A percentile compares a stretch with the other conserved stretches of the same genome.
Evolutionary conservation across 257 asterid species (phyloP).

Genomic region (Rauvolfia tetraphylla): DNA sequence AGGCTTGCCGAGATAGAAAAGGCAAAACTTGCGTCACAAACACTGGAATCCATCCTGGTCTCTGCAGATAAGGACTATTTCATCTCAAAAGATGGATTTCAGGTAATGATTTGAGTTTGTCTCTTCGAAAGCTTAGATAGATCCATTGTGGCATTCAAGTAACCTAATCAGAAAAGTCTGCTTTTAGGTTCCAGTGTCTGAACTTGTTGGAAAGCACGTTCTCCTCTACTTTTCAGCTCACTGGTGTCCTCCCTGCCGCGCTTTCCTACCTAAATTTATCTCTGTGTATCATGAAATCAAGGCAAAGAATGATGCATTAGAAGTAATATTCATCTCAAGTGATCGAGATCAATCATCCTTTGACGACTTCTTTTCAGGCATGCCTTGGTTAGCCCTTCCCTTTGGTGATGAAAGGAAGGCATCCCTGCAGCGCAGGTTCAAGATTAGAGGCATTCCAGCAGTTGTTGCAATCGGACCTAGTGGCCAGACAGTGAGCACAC

Average conservation of each 20-base stretch:
- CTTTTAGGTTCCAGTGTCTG: conserved; percentile 27
- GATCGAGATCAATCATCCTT: conserved; percentile 30
- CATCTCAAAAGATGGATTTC: conserved; percentile 25
- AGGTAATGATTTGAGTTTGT: conserved; percentile 17
- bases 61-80: conserved; percentile 27
- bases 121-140: neutral
- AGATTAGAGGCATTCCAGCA: conserved; percentile 33
- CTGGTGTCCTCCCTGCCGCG: conserved; percentile 40
- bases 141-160: neutral
- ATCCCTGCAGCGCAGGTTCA: conserved; percentile 24
- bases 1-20: conserved; percentile 21
- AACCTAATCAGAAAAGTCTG: neutral
- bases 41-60: conserved; percentile 32
- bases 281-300: conserved; percentile 31
- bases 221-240: conserved; percentile 35
- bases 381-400: conserved; percentile 43
- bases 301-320: conserved; percentile 19
- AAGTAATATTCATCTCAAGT: conserved; percentile 38
- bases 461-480: conserved; percentile 28
- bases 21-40: conserved; percentile 29
- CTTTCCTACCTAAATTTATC: conserved; percentile 25
- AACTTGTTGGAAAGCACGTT: conserved; percentile 35
- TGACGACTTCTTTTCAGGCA: conserved; percentile 24
- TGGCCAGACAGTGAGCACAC: conserved; percentile 28
- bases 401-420: conserved; percentile 24